phyloP scores from a whole-genome alignment of 2,329 filamentous ascomycete genomes.

The Alternaria sp. region DNA sequence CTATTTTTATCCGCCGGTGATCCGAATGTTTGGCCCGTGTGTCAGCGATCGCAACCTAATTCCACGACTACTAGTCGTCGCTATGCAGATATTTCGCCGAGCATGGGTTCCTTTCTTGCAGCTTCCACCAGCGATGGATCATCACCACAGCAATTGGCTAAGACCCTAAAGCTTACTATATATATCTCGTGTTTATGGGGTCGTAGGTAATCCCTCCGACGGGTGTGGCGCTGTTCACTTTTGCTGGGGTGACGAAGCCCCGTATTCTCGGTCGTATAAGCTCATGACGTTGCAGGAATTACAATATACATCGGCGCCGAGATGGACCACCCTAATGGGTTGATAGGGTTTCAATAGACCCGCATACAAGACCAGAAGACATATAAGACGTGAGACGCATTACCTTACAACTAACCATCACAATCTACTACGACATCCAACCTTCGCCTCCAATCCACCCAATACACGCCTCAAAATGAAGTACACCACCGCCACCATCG shows the following conservation, averaged over 20 bases:
- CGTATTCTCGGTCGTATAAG: neutral
- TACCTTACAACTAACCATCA: neutral
- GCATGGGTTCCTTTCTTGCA: neutral
- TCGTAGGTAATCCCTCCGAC: neutral
- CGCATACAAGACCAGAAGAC: neutral
- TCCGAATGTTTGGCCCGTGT: neutral
- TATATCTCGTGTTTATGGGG: neutral
- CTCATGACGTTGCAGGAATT: neutral
- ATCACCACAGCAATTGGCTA: neutral
- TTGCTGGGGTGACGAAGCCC: neutral
- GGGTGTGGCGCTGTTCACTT: neutral
- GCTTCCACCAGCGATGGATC: neutral
- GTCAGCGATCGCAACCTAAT: neutral
- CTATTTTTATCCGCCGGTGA: neutral
- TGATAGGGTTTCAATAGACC: neutral
- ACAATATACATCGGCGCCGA: neutral
- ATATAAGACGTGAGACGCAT: neutral
- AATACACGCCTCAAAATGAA: neutral
- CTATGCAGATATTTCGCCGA: neutral
- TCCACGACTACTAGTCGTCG: neutral
- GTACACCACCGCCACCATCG: slow-evolving; percentile 2
- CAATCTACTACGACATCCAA: neutral
- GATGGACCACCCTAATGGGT: neutral
- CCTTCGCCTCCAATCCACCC: neutral
- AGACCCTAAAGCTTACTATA: neutral